A percentile compares a stretch with the other conserved stretches of the same genome.
Conservation (phyloP, 2,329 filamentous ascomycete genomes). For the Saccharata proteae region DNA sequence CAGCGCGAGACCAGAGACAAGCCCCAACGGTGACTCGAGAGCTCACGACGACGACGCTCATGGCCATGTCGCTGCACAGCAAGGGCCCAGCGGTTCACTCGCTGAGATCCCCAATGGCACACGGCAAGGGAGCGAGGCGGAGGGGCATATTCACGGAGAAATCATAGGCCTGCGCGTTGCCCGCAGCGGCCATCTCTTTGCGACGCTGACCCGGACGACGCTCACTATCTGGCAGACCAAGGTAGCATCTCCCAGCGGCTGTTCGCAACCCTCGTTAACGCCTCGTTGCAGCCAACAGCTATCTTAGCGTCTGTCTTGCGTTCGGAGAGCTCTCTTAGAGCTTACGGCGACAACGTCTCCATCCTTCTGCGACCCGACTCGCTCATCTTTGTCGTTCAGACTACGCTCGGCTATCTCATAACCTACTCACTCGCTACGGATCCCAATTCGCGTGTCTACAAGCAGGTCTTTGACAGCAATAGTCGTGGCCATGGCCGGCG, state of each 20-base stretch:
- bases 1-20: slow-evolving; percentile 50
- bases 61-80: slow-evolving; percentile 5
- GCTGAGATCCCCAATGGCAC: slow-evolving; percentile 7
- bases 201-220: slow-evolving; percentile 71
- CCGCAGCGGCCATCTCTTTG: slow-evolving; percentile 71
- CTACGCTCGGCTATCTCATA: slow-evolving; percentile 73
- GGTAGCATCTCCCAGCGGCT: slow-evolving; percentile 38
- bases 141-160: slow-evolving; percentile 40
- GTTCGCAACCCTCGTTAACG: slow-evolving; percentile 5
- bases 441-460: slow-evolving; percentile 70
- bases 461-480: slow-evolving; percentile 58
- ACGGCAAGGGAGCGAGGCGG: slow-evolving; percentile 13
- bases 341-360: slow-evolving; percentile 75
- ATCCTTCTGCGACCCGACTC: slow-evolving; percentile 84
- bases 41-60: slow-evolving; percentile 8
- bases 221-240: slow-evolving; percentile 96
- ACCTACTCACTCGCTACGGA: slow-evolving; percentile 89
- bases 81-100: slow-evolving; percentile 8
- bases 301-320: slow-evolving; percentile 76
- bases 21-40: slow-evolving; percentile 20
- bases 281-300: slow-evolving; percentile 58
- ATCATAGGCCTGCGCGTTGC: slow-evolving; percentile 67
- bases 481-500: slow-evolving; percentile 30
- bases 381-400: slow-evolving; percentile 83
- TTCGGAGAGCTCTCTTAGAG: slow-evolving; percentile 64